Conservation (phyloP, 2,329 filamentous ascomycete species). For the Cordyceps sp. region DNA sequence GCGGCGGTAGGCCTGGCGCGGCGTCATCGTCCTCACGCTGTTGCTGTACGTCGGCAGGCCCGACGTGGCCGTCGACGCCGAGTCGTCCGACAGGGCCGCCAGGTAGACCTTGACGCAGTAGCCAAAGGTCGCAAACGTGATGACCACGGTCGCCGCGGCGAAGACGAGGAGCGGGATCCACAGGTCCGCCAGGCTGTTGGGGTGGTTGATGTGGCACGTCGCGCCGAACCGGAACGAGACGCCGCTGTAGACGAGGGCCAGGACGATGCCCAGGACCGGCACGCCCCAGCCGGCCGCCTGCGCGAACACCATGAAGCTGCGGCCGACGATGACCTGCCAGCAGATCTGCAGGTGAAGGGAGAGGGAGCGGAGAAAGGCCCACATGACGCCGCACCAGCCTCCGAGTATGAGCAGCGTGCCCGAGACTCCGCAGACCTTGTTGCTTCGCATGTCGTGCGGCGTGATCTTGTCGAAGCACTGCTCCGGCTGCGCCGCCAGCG, state of each 20-base stretch:
- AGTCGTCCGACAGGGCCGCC: conserved; percentile 60
- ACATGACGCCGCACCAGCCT: conserved; percentile 70
- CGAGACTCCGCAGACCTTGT: conserved; percentile 69
- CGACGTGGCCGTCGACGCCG: conserved; percentile 53
- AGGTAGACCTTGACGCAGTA: conserved; percentile 96
- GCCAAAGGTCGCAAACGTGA: conserved; percentile 71
- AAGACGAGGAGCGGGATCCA: conserved; percentile 83
- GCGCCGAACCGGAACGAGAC: conserved; percentile 87
- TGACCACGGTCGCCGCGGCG: conserved; percentile 55
- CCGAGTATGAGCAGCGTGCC: conserved; percentile 76
- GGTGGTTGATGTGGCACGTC: conserved; percentile 88
- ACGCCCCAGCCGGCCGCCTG: conserved; percentile 73
- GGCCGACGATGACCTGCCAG: conserved; percentile 84
- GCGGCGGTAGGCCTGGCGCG: conserved; percentile 74
- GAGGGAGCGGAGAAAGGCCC: conserved; percentile 79
- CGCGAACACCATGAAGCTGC: conserved; percentile 75
- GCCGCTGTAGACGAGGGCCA: conserved; percentile 71
- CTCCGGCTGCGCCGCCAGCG: conserved; percentile 58
- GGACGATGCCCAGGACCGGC: conserved; percentile 54
- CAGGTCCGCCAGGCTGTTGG: conserved; percentile 65
- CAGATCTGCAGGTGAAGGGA: conserved; percentile 95
- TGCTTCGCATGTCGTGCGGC: conserved; percentile 79
- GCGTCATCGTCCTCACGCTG: conserved; percentile 62
- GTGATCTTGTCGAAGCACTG: conserved; percentile 86
- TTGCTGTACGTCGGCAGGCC: conserved; percentile 52